Evolutionary conservation across 495 filamentous ascomycete species (phyloP), one percentile per base, ranked within the genome.

Genomic region (Neurospora discreta): DNA sequence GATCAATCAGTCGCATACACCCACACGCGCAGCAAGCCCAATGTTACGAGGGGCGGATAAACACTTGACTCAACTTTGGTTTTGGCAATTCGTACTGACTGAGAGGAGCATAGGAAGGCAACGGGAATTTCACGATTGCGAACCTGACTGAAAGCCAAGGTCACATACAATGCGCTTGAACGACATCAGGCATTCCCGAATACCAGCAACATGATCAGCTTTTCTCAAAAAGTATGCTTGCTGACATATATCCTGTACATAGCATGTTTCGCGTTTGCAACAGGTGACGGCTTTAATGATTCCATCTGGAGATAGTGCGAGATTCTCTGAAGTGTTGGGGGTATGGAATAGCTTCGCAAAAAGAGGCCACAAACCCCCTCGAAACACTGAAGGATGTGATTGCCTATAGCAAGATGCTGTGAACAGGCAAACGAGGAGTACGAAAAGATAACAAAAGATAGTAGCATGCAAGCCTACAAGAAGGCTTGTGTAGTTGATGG

Each of bases 401-500:
- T 65, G 52, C 40, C 40, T 33, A 13, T 44, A 70, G 39, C 15
- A 68, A 68, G 33, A n/a, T 40, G 52, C 30, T 33, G 36, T 20
- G 20, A 52, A 42, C 41, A 41, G 40, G n/a, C 11, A 42, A 68
- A 68, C 26, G n/a, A 52, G 16, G 33, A 60, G 69, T 20, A 69
- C 20, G 72, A 68, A 13, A 36, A 36, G 18, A 38, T 39, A 41
- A 30, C 13, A 16, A 67, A 70, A 73, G 40, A 71, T 72, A 23
- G 70, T 1, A 39, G 67, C 39, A 41, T 11, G 39, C 2, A 65
- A 69, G 52, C 33, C 43, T 39, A 71, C 36, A 72, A 33, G 3
- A 43, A 70, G 23, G 23, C 52, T 68, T 65, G 73, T 33, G 30
- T 71, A 38, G 30, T 33, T 39, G 65, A 80, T 80, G 78, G 85